Evolutionary conservation across 208 protist species (phyloP).

Genomic region (Vickermania ingenoplastis): DNA sequence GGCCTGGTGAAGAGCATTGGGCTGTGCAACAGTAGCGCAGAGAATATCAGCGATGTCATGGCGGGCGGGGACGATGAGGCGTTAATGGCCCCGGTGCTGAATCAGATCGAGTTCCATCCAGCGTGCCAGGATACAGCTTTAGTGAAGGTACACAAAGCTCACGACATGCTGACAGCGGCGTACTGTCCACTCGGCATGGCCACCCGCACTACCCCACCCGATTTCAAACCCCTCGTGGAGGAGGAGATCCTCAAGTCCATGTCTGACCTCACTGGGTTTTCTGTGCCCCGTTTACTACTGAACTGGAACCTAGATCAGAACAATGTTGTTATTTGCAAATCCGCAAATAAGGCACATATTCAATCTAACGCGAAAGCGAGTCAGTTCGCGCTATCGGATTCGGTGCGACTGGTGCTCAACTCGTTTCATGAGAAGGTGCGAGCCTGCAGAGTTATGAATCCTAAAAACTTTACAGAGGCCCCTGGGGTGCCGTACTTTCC

Average conservation of each 20-base stretch:
- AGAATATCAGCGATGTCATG: slow-evolving; percentile 51
- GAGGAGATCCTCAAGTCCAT: slow-evolving; percentile 33
- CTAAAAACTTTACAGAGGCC: slow-evolving; percentile 33
- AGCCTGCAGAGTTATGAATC: slow-evolving; percentile 64
- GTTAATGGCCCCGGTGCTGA: slow-evolving; percentile 57
- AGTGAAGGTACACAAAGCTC: slow-evolving; percentile 23
- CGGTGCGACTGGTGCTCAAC: slow-evolving; percentile 45
- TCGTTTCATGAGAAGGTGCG: slow-evolving; percentile 30
- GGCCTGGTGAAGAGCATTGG: slow-evolving; percentile 86
- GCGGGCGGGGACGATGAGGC: slow-evolving; percentile 12
- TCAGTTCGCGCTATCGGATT: slow-evolving; percentile 49
- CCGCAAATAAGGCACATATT: slow-evolving; percentile 69
- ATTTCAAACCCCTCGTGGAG: slow-evolving; percentile 32
- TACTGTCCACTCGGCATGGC: slow-evolving; percentile 84
- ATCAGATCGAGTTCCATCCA: slow-evolving; percentile 89
- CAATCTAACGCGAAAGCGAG: slow-evolving; percentile 75
- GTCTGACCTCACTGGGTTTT: slow-evolving; percentile 56
- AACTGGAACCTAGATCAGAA: slow-evolving; percentile 73
- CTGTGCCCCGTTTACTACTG: slow-evolving; percentile 51
- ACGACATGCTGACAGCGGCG: slow-evolving; percentile 72
- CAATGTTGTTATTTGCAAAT: slow-evolving; percentile 79
- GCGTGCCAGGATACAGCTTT: slow-evolving; percentile 42
- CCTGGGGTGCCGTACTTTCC: slow-evolving; percentile 51
- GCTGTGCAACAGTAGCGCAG: slow-evolving; percentile 69
- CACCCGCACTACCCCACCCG: slow-evolving; percentile 49